Evolutionary conservation across 441 rosid genomes (phyloP), one percentile per base, ranked within the genome.

Genomic region (Melastoma candidum): DNA sequence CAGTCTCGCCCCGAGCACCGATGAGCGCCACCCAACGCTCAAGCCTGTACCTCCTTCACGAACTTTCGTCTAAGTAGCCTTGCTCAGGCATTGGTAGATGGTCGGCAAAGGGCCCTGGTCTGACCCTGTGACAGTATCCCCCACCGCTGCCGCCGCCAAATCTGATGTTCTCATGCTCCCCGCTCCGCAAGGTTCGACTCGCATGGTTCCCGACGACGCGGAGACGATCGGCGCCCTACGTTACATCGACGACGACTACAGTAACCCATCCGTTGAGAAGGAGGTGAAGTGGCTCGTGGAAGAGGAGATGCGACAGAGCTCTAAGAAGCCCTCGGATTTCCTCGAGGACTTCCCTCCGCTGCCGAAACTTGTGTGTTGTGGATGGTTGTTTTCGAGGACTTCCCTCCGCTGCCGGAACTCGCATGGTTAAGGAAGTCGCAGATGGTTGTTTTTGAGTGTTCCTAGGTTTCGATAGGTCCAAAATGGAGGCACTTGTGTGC

Each of bases 201-300:
- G 78, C 95, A 0, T 29, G 5, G 36, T 92, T 47, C 59, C 84
- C 43, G 73, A 77, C 7, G 79, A 66, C 57, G 90, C 95, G 0
- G 90, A 92, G 68, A 71, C 77, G 26, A 73, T 92, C 41, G 98
- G 86, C 63, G 92, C 98, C 8, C 77, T 92, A 70, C 98, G 97
- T 45, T 88, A 92, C 75, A 92, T 92, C n/a, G 98, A 92, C 73
- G 97, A 82, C 52, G 95, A 92, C 68, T 92, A 88, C 46, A 85
- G 82, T 8, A 66, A 85, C 56, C 87, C 88, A 1, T 58, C 53
- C 61, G 73, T 92, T 53, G 88, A 87, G 63, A 74, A 74, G 3
- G 98, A 92, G 74, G 96, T 85, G 4, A 96, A 87, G 64, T 87
- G 87, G 3, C 74, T 88, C 32, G 85, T 88, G 39, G 95, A 85